Percentiles rank a stretch among this genome's conserved stretches.
Evolutionary conservation across 2,329 filamentous ascomycete genomes (phyloP).

Genomic region (Zymoseptoria tritici): DNA sequence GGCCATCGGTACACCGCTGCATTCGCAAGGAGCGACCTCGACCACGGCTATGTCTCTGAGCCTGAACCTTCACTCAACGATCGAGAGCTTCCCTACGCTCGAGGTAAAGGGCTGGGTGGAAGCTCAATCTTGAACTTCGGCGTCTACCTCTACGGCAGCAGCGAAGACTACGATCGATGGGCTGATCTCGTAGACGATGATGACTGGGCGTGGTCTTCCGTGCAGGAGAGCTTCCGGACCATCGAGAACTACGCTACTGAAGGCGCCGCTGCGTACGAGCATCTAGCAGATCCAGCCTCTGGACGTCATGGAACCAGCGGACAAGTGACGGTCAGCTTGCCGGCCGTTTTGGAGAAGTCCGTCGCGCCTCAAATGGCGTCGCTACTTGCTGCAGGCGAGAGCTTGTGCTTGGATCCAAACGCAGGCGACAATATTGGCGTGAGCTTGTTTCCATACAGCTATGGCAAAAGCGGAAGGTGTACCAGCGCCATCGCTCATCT

Average conservation of each 20-base stretch:
- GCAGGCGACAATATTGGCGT: constrained; percentile 53
- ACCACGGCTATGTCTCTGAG: background rate
- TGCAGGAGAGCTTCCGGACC: constrained; percentile 44
- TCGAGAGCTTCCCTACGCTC: constrained; percentile 35
- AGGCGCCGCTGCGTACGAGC: background rate
- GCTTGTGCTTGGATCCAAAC: constrained; percentile 43
- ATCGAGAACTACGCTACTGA: constrained; percentile 38
- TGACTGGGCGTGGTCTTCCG: constrained; percentile 48
- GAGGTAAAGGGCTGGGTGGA: constrained; percentile 42
- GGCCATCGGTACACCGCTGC: constrained; percentile 51
- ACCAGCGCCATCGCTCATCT: constrained; percentile 44
- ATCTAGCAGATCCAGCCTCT: background rate
- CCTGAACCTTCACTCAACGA: constrained; percentile 35
- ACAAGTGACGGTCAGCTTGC: background rate
- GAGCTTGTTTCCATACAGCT: constrained; percentile 44
- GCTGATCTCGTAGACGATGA: constrained; percentile 50
- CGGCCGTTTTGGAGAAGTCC: background rate
- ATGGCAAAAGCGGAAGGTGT: constrained; percentile 45
- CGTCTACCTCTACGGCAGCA: constrained; percentile 48
- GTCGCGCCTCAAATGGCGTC: background rate
- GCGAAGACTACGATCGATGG: constrained; percentile 58
- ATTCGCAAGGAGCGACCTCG: constrained; percentile 32
- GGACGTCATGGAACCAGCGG: background rate
- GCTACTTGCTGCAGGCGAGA: background rate
- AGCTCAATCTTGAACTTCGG: constrained; percentile 38